phyloP scores from a whole-genome alignment of 2,329 filamentous ascomycete species.

The Plenodomus lindquistii region DNA sequence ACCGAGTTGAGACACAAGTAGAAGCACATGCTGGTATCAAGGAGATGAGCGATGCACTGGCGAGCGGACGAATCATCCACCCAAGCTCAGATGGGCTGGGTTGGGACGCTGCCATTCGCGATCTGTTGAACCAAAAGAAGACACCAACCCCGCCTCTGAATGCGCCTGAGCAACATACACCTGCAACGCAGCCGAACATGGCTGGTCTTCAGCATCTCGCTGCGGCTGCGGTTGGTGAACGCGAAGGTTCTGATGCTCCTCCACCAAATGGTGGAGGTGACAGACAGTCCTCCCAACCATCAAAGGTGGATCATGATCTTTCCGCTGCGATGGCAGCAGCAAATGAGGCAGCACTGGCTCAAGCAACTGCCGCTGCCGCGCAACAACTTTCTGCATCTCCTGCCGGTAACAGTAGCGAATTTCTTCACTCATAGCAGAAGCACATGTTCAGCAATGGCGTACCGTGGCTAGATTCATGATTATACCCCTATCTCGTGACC shows the following conservation, averaged over 20 bases:
- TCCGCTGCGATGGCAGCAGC: constrained; percentile 43
- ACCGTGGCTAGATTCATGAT: neutral
- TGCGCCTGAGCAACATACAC: constrained; percentile 27
- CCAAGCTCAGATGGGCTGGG: constrained; percentile 34
- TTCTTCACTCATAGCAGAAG: neutral
- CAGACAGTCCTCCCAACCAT: constrained; percentile 17
- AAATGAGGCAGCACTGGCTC: constrained; percentile 40
- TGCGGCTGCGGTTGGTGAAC: constrained; percentile 44
- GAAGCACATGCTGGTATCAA: constrained; percentile 42
- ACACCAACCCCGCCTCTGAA: constrained; percentile 22
- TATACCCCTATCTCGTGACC: neutral
- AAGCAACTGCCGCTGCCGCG: constrained; percentile 41
- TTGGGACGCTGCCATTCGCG: constrained; percentile 42
- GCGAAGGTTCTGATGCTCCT: constrained; percentile 33
- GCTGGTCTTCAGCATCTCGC: constrained; percentile 45
- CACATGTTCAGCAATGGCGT: neutral
- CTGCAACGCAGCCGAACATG: constrained; percentile 41
- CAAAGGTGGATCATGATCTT: constrained; percentile 38
- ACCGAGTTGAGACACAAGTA: constrained; percentile 40
- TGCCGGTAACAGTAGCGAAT: constrained; percentile 3
- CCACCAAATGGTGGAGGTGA: constrained; percentile 30
- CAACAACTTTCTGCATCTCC: constrained; percentile 31
- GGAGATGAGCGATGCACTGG: constrained; percentile 41
- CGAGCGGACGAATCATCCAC: constrained; percentile 38
- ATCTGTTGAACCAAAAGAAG: constrained; percentile 38